phyloP scores from a whole-genome alignment of 495 filamentous ascomycete species.

The Penicillium antarcticum region DNA sequence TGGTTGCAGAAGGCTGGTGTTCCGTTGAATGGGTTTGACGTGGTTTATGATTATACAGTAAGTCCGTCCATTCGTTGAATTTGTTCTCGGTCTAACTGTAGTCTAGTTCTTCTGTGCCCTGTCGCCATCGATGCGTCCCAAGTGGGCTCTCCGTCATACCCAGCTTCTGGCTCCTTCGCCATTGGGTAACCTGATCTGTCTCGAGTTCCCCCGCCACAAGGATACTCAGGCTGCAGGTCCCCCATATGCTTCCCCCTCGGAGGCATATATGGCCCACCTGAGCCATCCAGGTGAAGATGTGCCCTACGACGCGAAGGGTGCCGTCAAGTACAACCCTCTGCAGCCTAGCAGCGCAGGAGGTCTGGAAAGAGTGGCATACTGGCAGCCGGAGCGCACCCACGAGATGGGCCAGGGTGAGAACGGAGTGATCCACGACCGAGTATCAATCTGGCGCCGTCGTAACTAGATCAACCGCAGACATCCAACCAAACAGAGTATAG shows the following conservation, averaged over 20 bases:
- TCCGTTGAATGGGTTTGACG: slow-evolving; percentile 59
- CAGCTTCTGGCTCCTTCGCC: slow-evolving; percentile 57
- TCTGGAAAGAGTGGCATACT: slow-evolving; percentile 59
- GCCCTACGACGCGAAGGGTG: slow-evolving; percentile 54
- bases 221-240: slow-evolving; percentile 60
- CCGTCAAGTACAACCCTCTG: slow-evolving; percentile 44
- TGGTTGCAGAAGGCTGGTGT: slow-evolving; percentile 49
- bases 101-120: slow-evolving; percentile 79
- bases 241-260: slow-evolving; percentile 60
- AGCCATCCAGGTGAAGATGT: slow-evolving; percentile 63
- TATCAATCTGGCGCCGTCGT: slow-evolving; percentile 37
- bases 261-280: slow-evolving; percentile 66
- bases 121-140: slow-evolving; percentile 55
- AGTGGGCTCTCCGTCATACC: slow-evolving; percentile 66
- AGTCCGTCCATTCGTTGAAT: slow-evolving; percentile 17
- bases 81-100: slow-evolving; percentile 12
- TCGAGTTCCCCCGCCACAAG: slow-evolving; percentile 79
- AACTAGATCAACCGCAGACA: slow-evolving; percentile 15
- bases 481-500: slow-evolving; percentile 1
- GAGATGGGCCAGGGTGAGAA: slow-evolving; percentile 35
- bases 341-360: slow-evolving; percentile 37
- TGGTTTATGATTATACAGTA: slow-evolving; percentile 86
- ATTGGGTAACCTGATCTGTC: slow-evolving; percentile 64
- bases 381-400: slow-evolving; percentile 69
- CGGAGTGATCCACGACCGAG: slow-evolving; percentile 33